phyloP scores from a whole-genome alignment of 768 basidiomycete genomes.

The Trichaptum fuscoviolaceum region DNA sequence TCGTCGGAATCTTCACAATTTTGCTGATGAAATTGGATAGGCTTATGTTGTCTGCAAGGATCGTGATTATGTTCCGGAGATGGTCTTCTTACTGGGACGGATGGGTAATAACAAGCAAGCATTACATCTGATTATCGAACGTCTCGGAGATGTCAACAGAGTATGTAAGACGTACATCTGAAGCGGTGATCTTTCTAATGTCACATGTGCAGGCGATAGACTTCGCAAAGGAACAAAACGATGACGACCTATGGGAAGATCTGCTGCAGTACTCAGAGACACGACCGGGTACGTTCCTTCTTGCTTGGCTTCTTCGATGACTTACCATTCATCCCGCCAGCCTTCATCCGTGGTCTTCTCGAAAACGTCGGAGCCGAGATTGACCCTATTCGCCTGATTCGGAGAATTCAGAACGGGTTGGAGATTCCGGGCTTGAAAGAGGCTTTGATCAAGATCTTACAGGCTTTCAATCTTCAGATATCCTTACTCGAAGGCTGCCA shows the following conservation, averaged over 20 bases:
- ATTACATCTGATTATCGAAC: constrained; percentile 89
- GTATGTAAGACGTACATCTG: constrained; percentile 37
- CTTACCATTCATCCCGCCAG: constrained; percentile 28
- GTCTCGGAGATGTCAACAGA: constrained; percentile 86
- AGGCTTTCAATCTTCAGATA: constrained; percentile 93
- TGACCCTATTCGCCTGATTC: constrained; percentile 88
- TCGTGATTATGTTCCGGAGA: constrained; percentile 85
- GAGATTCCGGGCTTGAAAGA: constrained; percentile 95
- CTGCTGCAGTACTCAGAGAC: constrained; percentile 92
- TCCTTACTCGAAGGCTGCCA: constrained; percentile 91
- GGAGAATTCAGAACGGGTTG: constrained; percentile 91
- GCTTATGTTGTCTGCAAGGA: constrained; percentile 84
- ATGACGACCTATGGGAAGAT: constrained; percentile 98
- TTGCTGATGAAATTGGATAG: constrained; percentile 30
- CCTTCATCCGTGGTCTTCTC: constrained; percentile 89
- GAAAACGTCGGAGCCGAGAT: constrained; percentile 97
- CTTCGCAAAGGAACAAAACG: constrained; percentile 95
- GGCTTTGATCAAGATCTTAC: constrained; percentile 93
- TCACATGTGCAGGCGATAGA: constrained; percentile 72
- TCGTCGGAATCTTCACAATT: background rate
- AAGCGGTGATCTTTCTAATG: background rate
- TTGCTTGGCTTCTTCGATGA: background rate
- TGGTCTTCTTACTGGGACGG: constrained; percentile 94
- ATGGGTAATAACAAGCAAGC: constrained; percentile 99
- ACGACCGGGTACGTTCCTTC: constrained; percentile 54